These are phyloP conservation scores for Trebouxia gelatinosa DNA, from an alignment of 163 green algal species.

Conservation along the genomic window DNA sequence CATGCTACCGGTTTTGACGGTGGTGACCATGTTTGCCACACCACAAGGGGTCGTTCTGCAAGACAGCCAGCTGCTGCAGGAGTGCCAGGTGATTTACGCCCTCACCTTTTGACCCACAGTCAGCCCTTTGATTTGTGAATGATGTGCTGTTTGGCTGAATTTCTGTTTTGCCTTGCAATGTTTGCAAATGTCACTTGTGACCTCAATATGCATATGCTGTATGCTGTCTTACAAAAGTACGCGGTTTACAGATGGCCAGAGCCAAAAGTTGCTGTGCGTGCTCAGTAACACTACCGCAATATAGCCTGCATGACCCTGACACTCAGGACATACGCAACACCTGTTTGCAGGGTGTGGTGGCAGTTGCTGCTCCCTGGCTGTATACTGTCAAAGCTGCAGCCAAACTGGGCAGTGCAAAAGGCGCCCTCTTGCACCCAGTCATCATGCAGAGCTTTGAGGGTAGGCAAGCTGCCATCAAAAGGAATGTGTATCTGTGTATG, in stretches of 20 bases:
- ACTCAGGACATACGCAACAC: conserved; percentile 28
- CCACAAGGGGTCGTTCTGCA: conserved; percentile 64
- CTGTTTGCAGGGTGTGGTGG: conserved; percentile 49
- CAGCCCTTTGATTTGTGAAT: neutral
- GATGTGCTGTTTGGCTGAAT: too few species aligned
- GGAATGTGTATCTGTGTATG: too few species aligned
- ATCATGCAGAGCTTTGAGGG: too few species aligned
- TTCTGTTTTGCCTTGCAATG: too few species aligned
- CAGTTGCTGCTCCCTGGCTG: conserved; percentile 51
- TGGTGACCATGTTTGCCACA: conserved; percentile 62
- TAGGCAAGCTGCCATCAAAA: neutral
- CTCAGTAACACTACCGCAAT: neutral
- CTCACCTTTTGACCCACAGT: too few species aligned
- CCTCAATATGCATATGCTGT: neutral
- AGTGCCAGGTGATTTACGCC: neutral
- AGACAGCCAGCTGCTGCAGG: conserved; percentile 49
- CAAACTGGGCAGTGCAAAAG: too few species aligned
- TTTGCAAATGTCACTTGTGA: neutral
- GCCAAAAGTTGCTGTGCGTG: neutral
- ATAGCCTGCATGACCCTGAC: neutral
- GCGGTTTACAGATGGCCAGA: neutral
- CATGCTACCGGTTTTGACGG: conserved; percentile 34
- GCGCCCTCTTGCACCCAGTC: too few species aligned
- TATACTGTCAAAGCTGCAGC: conserved; percentile 45
- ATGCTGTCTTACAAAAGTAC: neutral